These are phyloP conservation scores for Tylopilus sp. DNA, from an alignment of 768 basidiomycete species.

Conservation along the genomic window DNA sequence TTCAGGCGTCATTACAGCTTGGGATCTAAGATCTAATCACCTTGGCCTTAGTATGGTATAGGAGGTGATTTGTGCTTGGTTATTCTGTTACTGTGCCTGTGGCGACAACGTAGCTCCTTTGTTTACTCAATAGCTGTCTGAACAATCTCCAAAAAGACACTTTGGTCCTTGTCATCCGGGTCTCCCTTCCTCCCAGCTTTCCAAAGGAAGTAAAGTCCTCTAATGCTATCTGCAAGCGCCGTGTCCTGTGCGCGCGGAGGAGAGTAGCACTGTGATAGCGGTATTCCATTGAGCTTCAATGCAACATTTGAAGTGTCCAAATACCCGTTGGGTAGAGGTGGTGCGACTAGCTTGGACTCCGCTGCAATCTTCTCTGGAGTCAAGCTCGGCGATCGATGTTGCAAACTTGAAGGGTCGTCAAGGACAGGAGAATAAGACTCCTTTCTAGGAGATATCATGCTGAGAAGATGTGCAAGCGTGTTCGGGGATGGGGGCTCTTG, in stretches of 20 bases:
- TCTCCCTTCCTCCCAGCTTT: conserved; percentile 34
- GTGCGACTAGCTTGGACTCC: conserved; percentile 27
- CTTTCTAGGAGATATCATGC: conserved; percentile 22
- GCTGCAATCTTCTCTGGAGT: conserved; percentile 14
- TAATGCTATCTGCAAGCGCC: conserved; percentile 50
- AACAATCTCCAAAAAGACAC: conserved; percentile 35
- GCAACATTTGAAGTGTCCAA: neutral
- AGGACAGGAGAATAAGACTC: conserved; percentile 11
- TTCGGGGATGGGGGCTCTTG: conserved; percentile 26
- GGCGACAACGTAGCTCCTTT: neutral
- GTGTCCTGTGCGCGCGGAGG: conserved; percentile 28
- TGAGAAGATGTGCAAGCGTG: conserved; percentile 25
- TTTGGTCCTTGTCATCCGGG: conserved; percentile 20
- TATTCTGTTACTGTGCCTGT: neutral
- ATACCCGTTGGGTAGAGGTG: conserved; percentile 10
- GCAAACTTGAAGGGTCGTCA: conserved; percentile 9
- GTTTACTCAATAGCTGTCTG: conserved; percentile 25
- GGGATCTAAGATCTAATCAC: neutral
- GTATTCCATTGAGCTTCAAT: conserved; percentile 11
- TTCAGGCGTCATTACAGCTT: conserved; percentile 12
- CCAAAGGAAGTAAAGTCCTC: conserved; percentile 61
- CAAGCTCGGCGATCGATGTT: conserved; percentile 7
- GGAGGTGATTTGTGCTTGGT: neutral
- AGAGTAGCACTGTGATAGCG: conserved; percentile 3
- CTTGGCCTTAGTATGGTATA: neutral